A percentile compares a stretch with the other conserved stretches of the same genome.
These are phyloP conservation scores for Didymella segeticola DNA, from an alignment of 2,329 filamentous ascomycete species.

Conservation along the genomic window DNA sequence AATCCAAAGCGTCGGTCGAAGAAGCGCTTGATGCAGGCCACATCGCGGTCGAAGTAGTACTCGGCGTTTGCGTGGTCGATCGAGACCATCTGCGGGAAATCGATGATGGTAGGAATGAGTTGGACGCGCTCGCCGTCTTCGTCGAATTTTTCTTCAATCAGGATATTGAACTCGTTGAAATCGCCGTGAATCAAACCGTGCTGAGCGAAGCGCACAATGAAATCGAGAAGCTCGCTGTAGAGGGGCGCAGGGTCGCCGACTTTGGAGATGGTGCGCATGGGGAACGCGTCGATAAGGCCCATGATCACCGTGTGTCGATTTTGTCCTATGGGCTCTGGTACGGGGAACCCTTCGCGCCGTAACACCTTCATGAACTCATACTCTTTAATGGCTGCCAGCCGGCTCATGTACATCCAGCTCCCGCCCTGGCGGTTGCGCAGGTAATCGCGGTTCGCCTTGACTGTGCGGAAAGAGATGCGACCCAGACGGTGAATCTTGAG, in stretches of 20 bases:
- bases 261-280: slow-evolving; percentile 83
- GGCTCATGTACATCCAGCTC: slow-evolving; percentile 98
- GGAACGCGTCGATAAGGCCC: slow-evolving; percentile 90
- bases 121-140: slow-evolving; percentile 51
- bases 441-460: slow-evolving; percentile 96
- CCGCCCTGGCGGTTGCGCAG: slow-evolving; percentile 79
- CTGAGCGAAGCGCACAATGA: slow-evolving; percentile 83
- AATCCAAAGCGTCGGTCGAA: slow-evolving; percentile 92
- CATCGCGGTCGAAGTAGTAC: slow-evolving; percentile 97
- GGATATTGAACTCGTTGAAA: slow-evolving; percentile 99
- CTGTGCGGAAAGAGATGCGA: slow-evolving; percentile 94
- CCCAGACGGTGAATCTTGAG: slow-evolving; percentile 96
- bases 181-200: slow-evolving; percentile 95
- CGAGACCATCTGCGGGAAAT: slow-evolving; percentile 98
- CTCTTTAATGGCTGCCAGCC: slow-evolving; percentile 91
- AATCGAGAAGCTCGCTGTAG: slow-evolving; percentile 87
- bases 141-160: slow-evolving; percentile 76
- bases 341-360: slow-evolving; percentile 81
- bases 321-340: slow-evolving; percentile 86
- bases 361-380: slow-evolving; percentile 93
- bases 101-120: slow-evolving; percentile 85
- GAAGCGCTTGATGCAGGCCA: slow-evolving; percentile 93
- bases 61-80: slow-evolving; percentile 93
- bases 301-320: slow-evolving; percentile 96
- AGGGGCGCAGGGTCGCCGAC: slow-evolving; percentile 84